phyloP scores from a whole-genome alignment of 2,329 filamentous ascomycete genomes.

The Hymenoscyphus albidus region DNA sequence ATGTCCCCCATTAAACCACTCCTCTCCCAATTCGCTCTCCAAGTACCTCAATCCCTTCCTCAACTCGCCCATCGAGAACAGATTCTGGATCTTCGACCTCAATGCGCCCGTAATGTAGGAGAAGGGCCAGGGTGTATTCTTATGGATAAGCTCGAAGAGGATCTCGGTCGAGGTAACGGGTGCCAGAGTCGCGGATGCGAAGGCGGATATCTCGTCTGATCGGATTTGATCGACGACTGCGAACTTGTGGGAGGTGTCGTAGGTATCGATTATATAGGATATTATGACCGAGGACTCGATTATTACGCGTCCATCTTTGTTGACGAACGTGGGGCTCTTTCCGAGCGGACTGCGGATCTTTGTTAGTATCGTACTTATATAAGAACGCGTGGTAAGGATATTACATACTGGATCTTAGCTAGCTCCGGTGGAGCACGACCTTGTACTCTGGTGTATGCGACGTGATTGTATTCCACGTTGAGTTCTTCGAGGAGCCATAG shows the following conservation, averaged over 20 bases:
- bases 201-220: conserved; percentile 32
- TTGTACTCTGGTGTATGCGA: conserved; percentile 61
- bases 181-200: conserved; percentile 30
- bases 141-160: conserved; percentile 26
- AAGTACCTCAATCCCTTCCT: conserved; percentile 24
- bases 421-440: conserved; percentile 69
- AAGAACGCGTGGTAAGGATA: neutral
- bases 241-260: conserved; percentile 32
- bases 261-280: conserved; percentile 34
- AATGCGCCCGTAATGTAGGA: conserved; percentile 21
- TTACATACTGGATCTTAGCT: conserved; percentile 37
- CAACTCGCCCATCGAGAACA: conserved; percentile 25
- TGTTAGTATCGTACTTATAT: conserved; percentile 44
- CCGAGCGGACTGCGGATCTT: conserved; percentile 64
- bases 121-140: conserved; percentile 29
- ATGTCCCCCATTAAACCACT: conserved; percentile 34
- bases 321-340: conserved; percentile 69
- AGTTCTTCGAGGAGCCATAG: conserved; percentile 68
- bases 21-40: conserved; percentile 26
- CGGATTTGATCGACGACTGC: conserved; percentile 30
- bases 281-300: conserved; percentile 34
- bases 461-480: conserved; percentile 64
- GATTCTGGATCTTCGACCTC: conserved; percentile 18
- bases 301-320: conserved; percentile 30
- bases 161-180: conserved; percentile 27